Evolutionary conservation across 306 rosid genomes (phyloP), one percentile per base, ranked within the genome.

Genomic region (Lablab purpureus): DNA sequence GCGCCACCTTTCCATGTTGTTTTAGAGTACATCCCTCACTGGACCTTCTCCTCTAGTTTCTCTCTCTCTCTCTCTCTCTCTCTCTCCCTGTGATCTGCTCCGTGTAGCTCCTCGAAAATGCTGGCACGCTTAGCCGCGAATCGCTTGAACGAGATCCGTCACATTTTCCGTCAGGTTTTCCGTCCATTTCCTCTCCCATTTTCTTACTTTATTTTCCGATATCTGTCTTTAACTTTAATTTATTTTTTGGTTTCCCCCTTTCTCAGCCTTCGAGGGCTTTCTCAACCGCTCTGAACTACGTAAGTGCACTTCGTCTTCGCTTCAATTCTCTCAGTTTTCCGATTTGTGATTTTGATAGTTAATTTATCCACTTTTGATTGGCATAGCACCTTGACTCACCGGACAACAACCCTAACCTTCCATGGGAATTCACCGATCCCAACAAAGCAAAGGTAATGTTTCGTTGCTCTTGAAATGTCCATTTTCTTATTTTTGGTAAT

Each of bases 241-340:
- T 9, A 8, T 54, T 85, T 68, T 9, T 18, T 49, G 2, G 7
- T 18, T 43, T 28, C 18, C 17, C 66, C 36, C 64, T 12, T 55
- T 77, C 27, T 37, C 86, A 95, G 97, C 91, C 97, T 72, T 74
- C 85, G 41, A 92, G 96, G 83, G 86, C 87, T 74, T 89, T 95
- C 76, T 95, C 98, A 47, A 95, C 98, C 46, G 98, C 98, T 73
- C 92, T 95, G 9, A 95, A 95, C 79, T 93, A 91, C 69, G 99
- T 95, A 80, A 88, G 99, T 86, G 0, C 12, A 19, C 46, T 36
- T 55, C 56, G 0, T 13, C 37, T 0, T 43, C 3, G 54, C 3
- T 56, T 15, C 56, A 43, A 5, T 12, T 69, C 62, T 66, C 4
- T 8, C 18, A 0, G 11, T 62, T 62, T 43, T 71, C 19, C 2